These are phyloP conservation scores for Pistacia integerrima DNA, from an alignment of 345 rosid genomes.

Conservation along the genomic window DNA sequence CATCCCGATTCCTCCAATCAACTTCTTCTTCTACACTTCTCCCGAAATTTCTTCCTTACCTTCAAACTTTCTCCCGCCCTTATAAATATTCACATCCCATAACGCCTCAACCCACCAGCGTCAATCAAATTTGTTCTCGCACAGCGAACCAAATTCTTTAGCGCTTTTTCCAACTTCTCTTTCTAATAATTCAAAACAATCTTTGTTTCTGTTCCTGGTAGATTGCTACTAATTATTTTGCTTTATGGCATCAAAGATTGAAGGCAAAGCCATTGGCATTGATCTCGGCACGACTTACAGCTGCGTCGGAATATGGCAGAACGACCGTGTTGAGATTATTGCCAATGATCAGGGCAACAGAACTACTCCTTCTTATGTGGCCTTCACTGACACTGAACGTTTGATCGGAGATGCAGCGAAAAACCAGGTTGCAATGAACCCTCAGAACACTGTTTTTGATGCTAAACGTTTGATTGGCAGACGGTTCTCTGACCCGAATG, in stretches of 20 bases:
- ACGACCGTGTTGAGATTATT: conserved; percentile 43
- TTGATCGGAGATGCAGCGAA: conserved; percentile 40
- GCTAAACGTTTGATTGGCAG: conserved; percentile 38
- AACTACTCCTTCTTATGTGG: conserved; percentile 41
- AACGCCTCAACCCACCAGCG: no score
- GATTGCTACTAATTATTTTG: background rate
- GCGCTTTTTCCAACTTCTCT: no score
- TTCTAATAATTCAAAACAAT: no score
- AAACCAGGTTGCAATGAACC: conserved; percentile 45
- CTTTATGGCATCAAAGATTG: conserved; percentile 8
- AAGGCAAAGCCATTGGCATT: conserved; percentile 38
- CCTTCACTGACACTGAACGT: conserved; percentile 42
- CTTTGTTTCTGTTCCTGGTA: background rate
- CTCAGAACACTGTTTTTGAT: conserved; percentile 36
- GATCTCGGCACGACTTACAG: conserved; percentile 42
- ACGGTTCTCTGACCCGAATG: conserved; percentile 28
- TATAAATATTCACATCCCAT: background rate
- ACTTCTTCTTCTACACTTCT: background rate
- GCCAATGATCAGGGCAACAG: conserved; percentile 45
- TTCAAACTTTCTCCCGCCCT: background rate
- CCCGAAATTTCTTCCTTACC: background rate
- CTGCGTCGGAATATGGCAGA: conserved; percentile 39
- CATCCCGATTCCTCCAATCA: background rate
- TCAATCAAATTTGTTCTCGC: background rate
- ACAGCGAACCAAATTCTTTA: no score